A percentile compares a stretch with the other conserved stretches of the same genome.
Conservation (phyloP, 2,329 filamentous ascomycete species). For the Venturia oleaginea region DNA sequence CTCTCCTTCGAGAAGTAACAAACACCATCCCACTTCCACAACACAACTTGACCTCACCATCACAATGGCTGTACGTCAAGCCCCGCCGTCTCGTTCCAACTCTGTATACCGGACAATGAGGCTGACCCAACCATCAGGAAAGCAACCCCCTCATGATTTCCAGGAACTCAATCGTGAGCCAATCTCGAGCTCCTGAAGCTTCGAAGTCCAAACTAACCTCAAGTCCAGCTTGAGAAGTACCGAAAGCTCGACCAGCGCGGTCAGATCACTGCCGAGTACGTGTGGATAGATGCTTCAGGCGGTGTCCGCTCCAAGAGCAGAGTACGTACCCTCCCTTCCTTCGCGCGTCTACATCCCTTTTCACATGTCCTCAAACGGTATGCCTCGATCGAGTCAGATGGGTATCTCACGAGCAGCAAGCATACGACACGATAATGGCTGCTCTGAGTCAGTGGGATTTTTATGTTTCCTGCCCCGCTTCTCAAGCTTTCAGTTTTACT, state of each 20-base stretch:
- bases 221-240: constrained; percentile 75
- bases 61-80: neutral
- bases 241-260: constrained; percentile 84
- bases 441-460: neutral
- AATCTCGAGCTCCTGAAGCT: neutral
- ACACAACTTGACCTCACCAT: neutral
- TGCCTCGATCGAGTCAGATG: neutral
- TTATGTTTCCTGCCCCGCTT: neutral
- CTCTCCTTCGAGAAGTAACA: neutral
- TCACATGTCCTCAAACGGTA: neutral
- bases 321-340: neutral
- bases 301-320: constrained; percentile 79
- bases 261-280: constrained; percentile 84
- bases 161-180: neutral
- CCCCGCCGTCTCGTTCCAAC: too few relatives aligned
- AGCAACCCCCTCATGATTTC: neutral
- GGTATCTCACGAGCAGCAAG: neutral
- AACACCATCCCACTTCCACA: neutral
- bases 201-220: neutral
- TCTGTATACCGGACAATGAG: neutral
- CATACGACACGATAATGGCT: neutral
- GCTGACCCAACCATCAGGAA: neutral
- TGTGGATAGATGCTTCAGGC: constrained; percentile 85
- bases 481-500: neutral
- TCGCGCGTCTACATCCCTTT: constrained; percentile 17